A percentile compares a stretch with the other conserved stretches of the same genome.
Evolutionary conservation across 768 basidiomycete genomes (phyloP).

Genomic region (Tricholoma bakamatsutake): DNA sequence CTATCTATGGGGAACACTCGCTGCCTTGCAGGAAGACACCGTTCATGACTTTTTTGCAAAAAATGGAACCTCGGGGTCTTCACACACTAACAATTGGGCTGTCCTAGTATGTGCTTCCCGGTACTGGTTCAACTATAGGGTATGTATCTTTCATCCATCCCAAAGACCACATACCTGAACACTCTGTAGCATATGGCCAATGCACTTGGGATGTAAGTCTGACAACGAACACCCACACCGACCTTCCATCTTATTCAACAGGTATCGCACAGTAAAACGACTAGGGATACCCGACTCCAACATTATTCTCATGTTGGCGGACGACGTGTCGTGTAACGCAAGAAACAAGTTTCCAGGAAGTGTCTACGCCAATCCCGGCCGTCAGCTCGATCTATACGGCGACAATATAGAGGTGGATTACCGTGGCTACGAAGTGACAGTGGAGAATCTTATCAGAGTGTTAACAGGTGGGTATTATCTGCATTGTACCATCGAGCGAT

Average conservation of each 20-base stretch:
- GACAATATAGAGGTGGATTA: conserved; percentile 98
- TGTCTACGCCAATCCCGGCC: conserved; percentile 85
- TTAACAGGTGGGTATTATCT: conserved; percentile 86
- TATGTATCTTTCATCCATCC: conserved; percentile 31
- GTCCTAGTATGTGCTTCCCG: conserved; percentile 91
- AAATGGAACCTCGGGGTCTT: conserved; percentile 29
- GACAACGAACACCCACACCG: not conserved
- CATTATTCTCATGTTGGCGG: conserved; percentile 98
- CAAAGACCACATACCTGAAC: not conserved
- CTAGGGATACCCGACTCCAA: conserved; percentile 98
- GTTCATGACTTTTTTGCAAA: conserved; percentile 42
- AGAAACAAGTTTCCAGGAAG: conserved; percentile 89
- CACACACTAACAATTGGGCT: conserved; percentile 98
- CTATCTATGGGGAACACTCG: conserved; percentile 27
- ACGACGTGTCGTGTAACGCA: conserved; percentile 91
- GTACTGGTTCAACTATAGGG: conserved; percentile 99
- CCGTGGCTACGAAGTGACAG: conserved; percentile 95
- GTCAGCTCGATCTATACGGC: conserved; percentile 85
- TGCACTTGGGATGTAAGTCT: conserved; percentile 83
- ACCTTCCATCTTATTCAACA: conserved; percentile 22
- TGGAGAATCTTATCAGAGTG: conserved; percentile 91
- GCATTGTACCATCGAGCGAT: too few species aligned
- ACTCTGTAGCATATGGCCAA: conserved; percentile 91
- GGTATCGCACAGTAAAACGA: conserved; percentile 98
- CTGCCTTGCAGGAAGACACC: conserved; percentile 27